Base-by-base conservation (phyloP, 768 basidiomycete species). In the Lentinus tigrinus region DNA sequence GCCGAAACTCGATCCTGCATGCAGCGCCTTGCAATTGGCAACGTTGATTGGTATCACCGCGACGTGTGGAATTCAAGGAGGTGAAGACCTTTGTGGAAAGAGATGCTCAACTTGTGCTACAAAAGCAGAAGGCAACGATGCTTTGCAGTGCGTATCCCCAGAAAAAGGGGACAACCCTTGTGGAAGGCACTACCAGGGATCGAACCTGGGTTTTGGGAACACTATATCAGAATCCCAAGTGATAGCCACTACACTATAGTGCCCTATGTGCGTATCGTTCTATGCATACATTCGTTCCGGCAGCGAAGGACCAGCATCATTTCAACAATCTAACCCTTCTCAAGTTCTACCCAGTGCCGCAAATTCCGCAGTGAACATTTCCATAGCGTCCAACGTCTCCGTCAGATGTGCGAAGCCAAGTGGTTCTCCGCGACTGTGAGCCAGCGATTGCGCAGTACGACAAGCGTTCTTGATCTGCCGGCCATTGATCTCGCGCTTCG, bases 391-490 rank as follows among this genome's bases (percentile, higher is more conserved):
- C 57, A 86, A 70, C 17, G 85, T 85, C 69, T 83, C 79, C 61
- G 75, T 63, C 52, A 87, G 74, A 69, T 87, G 84, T 43, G 64
- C 69, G 61, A 74, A 80, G 8, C 63, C 66, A 3, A 87, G 72
- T 44, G 66, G 67, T 67, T 82, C 76, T 13, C 74, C 73, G 24
- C 80, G 70, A 2, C 78, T 82, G 8, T 74, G 56, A 19, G 85
- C 85, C 31, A 87, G 73, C 50, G 83, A 83, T 52, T 80, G 78
- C 36, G 85, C 86, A 3, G 85, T 88, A 56, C 83, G 72, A 17
- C 80, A 81, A 1, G 82, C 83, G 61, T 88, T 88, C 80, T 87
- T 88, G 67, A 87, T 87, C 72, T 86, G 83, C 42, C 85, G 64
- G 5, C 85, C 86, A 63, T 87, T 87, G 58, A 87, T 74, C 21